Evolutionary conservation across 2,329 filamentous ascomycete species (phyloP).

Genomic region (Periconia digitata): DNA sequence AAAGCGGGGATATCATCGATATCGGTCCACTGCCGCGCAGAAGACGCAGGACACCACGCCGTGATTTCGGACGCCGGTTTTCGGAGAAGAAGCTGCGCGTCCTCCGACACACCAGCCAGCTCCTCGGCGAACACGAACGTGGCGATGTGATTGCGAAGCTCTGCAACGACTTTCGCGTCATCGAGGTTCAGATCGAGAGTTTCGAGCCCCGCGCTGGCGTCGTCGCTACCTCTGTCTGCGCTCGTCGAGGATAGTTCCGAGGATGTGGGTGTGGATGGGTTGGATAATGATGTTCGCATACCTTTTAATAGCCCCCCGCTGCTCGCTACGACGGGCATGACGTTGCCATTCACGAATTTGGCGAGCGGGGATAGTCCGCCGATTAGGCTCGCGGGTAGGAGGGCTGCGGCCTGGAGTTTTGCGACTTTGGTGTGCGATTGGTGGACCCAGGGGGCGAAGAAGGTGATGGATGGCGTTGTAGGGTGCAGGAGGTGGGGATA

Average conservation of each 20-base stretch:
- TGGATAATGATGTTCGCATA: constrained; percentile 11
- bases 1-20: constrained; percentile 27
- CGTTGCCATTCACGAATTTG: constrained; percentile 24
- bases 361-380: constrained; percentile 24
- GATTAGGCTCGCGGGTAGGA: constrained; percentile 28
- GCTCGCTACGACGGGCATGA: constrained; percentile 23
- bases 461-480: constrained; percentile 25
- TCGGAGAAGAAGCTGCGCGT: constrained; percentile 29
- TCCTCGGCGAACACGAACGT: constrained; percentile 29
- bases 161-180: constrained; percentile 19
- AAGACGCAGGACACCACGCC: no score
- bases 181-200: constrained; percentile 12
- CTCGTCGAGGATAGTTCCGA: constrained; percentile 3
- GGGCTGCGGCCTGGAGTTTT: constrained; percentile 21
- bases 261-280: constrained; percentile 5
- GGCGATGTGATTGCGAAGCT: constrained; percentile 24
- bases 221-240: neutral
- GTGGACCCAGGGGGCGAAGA: constrained; percentile 39
- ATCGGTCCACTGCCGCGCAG: constrained; percentile 22
- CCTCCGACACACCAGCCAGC: constrained; percentile 28
- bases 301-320: constrained; percentile 21
- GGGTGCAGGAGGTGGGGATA: constrained; percentile 31
- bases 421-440: constrained; percentile 26
- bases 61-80: constrained; percentile 18
- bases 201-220: neutral